Conservation (phyloP, 192 early-diverging fungal species). For the Podila verticillata region DNA sequence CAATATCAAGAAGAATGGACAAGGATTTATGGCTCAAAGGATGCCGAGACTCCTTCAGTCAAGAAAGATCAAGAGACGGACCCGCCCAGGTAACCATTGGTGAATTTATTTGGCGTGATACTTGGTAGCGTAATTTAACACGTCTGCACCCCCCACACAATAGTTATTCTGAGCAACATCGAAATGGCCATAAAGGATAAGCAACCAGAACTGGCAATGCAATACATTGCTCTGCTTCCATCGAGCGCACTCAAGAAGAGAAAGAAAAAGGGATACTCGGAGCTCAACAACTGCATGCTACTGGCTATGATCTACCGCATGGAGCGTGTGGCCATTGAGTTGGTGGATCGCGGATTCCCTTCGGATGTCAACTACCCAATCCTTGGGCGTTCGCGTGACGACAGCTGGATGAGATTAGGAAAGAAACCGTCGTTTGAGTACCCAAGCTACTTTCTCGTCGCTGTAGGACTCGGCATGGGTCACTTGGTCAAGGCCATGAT, state of each 20-base stretch:
- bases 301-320: constrained; percentile 54
- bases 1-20: constrained; percentile 20
- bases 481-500: constrained; percentile 51
- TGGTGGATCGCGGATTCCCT: constrained; percentile 54
- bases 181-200: constrained; percentile 54
- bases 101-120: no score
- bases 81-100: constrained; percentile 24
- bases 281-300: constrained; percentile 51
- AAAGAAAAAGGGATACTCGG: constrained; percentile 50
- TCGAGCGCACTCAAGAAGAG: constrained; percentile 53
- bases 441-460: constrained; percentile 56
- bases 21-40: constrained; percentile 47
- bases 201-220: constrained; percentile 46
- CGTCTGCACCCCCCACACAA: no score
- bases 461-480: constrained; percentile 50
- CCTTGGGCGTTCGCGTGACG: constrained; percentile 39
- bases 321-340: constrained; percentile 50
- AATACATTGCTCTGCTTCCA: constrained; percentile 43
- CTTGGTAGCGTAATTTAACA: no score
- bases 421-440: constrained; percentile 49
- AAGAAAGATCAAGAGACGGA: constrained; percentile 44
- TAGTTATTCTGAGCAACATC: constrained; percentile 55
- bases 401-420: constrained; percentile 36
- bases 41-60: constrained; percentile 34
- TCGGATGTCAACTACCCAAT: constrained; percentile 54